Conservation (phyloP, 2,329 filamentous ascomycete species). For the Hypoxylon sp. region DNA sequence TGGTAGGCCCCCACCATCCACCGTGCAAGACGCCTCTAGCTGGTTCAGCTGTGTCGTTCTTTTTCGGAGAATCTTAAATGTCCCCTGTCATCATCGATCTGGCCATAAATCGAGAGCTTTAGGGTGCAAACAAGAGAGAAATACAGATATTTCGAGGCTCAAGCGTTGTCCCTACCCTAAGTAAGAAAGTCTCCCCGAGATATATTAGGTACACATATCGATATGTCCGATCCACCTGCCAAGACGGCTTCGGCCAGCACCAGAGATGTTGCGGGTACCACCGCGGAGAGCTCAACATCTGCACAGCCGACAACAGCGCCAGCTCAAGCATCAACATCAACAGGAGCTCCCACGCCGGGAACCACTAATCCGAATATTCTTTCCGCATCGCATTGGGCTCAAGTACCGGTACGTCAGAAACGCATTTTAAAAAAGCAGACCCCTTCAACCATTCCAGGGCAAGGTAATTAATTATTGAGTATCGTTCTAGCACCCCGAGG, state of each 20-base stretch:
- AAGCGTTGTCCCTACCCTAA: not conserved
- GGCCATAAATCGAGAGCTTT: not conserved
- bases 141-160: not conserved
- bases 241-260: constrained; percentile 14
- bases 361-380: constrained; percentile 36
- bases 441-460: not conserved
- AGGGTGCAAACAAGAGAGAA: not conserved
- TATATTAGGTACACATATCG: not conserved
- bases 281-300: not conserved
- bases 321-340: constrained; percentile 4
- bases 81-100: not conserved
- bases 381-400: constrained; percentile 51
- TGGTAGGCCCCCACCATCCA: constrained; percentile 5
- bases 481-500: constrained; percentile 28
- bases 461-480: constrained; percentile 22
- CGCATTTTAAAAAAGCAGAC: not conserved
- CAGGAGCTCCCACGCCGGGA: constrained; percentile 17
- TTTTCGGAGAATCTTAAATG: not conserved
- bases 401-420: constrained; percentile 44
- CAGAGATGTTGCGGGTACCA: constrained; percentile 1
- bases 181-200: constrained; percentile 8
- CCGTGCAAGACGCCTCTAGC: constrained; percentile 8
- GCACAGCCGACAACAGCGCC: not conserved
- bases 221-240: constrained; percentile 32
- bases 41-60: constrained; percentile 7